These are phyloP conservation scores for Neobulgaria alba DNA, from an alignment of 2,329 filamentous ascomycete species.

Conservation along the genomic window DNA sequence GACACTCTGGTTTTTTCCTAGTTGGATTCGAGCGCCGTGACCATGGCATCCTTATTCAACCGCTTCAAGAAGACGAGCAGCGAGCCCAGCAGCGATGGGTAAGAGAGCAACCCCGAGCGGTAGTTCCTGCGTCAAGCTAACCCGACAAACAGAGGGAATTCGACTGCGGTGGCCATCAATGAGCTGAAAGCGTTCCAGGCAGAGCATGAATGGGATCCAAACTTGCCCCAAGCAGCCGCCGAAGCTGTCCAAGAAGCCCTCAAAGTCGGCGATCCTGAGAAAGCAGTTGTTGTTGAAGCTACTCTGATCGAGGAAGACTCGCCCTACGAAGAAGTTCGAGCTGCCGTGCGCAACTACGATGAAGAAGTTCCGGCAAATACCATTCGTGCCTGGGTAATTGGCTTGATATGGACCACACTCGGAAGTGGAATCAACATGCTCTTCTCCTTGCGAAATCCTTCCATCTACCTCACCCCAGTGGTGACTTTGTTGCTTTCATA, in stretches of 20 bases:
- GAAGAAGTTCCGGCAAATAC: constrained; percentile 59
- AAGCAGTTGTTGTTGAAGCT: constrained; percentile 3
- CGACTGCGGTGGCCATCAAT: too few relatives aligned
- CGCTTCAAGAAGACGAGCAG: too few relatives aligned
- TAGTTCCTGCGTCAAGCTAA: too few relatives aligned
- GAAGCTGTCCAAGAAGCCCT: constrained; percentile 5
- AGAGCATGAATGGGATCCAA: constrained; percentile 13
- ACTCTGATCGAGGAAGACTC: constrained; percentile 13
- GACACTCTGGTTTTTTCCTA: too few relatives aligned
- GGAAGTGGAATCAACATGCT: constrained; percentile 15
- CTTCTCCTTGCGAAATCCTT: constrained; percentile 17
- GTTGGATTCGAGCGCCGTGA: too few relatives aligned
- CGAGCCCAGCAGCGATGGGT: too few relatives aligned
- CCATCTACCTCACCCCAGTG: constrained; percentile 33
- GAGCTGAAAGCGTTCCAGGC: not conserved
- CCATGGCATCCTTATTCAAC: too few relatives aligned
- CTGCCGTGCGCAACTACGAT: constrained; percentile 56
- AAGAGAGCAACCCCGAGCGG: too few relatives aligned
- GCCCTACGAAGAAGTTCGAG: constrained; percentile 25
- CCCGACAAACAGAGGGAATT: too few relatives aligned
- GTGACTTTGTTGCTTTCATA: constrained; percentile 18
- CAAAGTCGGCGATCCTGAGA: constrained; percentile 10
- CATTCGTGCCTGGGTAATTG: constrained; percentile 56
- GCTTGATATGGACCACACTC: constrained; percentile 31
- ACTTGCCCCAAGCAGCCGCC: constrained; percentile 5